A percentile compares a stretch with the other conserved stretches of the same genome.
phyloP scores from a whole-genome alignment of 176 grass and related monocot species.

The Cenchrus purpureus region DNA sequence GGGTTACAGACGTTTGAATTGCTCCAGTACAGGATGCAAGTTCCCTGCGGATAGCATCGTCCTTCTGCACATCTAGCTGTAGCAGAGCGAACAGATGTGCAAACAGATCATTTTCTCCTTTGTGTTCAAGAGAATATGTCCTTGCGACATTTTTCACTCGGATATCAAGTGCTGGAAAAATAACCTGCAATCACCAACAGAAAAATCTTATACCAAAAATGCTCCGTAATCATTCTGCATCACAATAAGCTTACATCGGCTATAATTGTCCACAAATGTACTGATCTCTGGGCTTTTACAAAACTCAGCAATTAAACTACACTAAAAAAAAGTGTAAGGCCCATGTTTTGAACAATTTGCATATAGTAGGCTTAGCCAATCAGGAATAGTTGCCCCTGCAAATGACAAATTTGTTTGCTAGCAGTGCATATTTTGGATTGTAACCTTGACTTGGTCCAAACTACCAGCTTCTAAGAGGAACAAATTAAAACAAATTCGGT shows the following conservation, averaged over 20 bases:
- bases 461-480: not conserved
- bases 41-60: constrained; percentile 60
- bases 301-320: not conserved
- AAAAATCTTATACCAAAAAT: constrained; percentile 8
- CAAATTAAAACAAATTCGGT: not conserved
- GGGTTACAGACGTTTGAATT: constrained; percentile 70
- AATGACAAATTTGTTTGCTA: not conserved
- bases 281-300: not conserved
- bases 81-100: constrained; percentile 62
- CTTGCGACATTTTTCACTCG: constrained; percentile 91
- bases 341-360: not conserved
- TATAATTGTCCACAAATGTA: not conserved
- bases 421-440: not conserved
- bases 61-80: constrained; percentile 51
- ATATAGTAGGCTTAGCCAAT: not conserved
- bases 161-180: constrained; percentile 88
- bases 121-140: constrained; percentile 90
- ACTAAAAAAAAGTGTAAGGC: not conserved
- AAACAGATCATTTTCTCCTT: constrained; percentile 78
- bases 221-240: not conserved
- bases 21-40: constrained; percentile 78
- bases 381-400: not conserved
- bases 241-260: not conserved
- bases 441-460: not conserved
- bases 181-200: constrained; percentile 58